A percentile compares a stretch with the other conserved stretches of the same genome.
Evolutionary conservation across 2,329 filamentous ascomycete genomes (phyloP).

Genomic region (Clonostachys rhizophaga): DNA sequence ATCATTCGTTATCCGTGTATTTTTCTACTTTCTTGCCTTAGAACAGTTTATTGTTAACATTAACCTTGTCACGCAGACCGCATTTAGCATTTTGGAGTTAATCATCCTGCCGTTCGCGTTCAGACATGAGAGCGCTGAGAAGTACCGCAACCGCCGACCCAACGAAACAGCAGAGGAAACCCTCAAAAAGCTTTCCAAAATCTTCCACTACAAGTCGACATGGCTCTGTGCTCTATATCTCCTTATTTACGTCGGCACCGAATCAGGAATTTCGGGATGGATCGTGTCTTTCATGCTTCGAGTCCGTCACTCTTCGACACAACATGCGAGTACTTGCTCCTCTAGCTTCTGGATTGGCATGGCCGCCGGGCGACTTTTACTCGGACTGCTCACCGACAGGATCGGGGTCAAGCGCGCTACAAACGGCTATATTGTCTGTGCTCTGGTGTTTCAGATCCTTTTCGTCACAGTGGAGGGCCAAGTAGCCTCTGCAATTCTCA

Average conservation of each 20-base stretch:
- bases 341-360: not conserved
- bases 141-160: no score
- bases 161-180: no score
- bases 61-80: no score
- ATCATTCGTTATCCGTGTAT: not conserved
- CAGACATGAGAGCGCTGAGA: no score
- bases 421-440: not conserved
- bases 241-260: not conserved
- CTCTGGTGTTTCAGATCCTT: not conserved
- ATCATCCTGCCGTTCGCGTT: no score
- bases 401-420: not conserved
- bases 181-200: no score
- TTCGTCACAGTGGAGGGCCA: not conserved
- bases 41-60: not conserved
- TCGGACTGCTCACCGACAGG: not conserved
- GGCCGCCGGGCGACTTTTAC: not conserved
- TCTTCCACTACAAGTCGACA: not conserved
- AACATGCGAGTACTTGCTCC: not conserved
- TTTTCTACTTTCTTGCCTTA: not conserved
- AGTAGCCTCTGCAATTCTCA: not conserved
- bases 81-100: no score
- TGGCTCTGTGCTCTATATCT: not conserved
- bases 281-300: not conserved
- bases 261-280: not conserved
- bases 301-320: not conserved